Evolutionary conservation across 169 alveolate species (phyloP), one percentile per base, ranked within the genome.

Genomic region (Cryptosporidium xiaoi): DNA sequence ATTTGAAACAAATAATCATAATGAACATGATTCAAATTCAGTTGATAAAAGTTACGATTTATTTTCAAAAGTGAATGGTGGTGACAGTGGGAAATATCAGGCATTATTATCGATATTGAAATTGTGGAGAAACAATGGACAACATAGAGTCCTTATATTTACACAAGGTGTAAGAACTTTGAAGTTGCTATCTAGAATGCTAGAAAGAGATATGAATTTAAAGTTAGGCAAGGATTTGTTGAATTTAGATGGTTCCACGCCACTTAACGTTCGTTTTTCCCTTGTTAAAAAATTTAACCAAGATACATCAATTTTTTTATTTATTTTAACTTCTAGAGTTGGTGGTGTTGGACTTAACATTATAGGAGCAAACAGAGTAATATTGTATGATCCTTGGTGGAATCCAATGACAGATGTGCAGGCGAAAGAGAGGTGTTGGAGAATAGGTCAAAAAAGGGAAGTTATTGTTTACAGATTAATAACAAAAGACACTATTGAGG

Each of bases 311-410:
- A 65, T 66, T 56, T 83, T 55, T 48, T 31, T 84, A 24, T 83
- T 91, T 29, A 56, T 91, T 48, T 58, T 92, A 82, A 94, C 96
- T 34, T 93, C 96, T 13, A 90, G 96, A 56, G 97, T 95, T 10
- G 97, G 97, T 4, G 97, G 97, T 16, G 90, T 95, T 20, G 97
- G 97, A 16, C 65, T 95, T 34, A 95, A 95, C 58, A 83, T 95
- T 58, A 92, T 92, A 2, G 94, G 95, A 7, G 97, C 97, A 15
- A 92, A 95, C 67, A 90, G 95, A 48, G 95, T 95, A 10, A 90
- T 95, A 8, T 83, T 95, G n/a, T 91, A 93, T 82, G 97, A 95
- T 40, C 97, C 96, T 4, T 96, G 94, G 77, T 95, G 97, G 97
- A 95, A 95, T 66, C 97, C 97, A 3, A 95, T 93, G 96, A 92